Conservation (phyloP, 768 basidiomycete genomes). For the Aureoboletus auriporus region DNA sequence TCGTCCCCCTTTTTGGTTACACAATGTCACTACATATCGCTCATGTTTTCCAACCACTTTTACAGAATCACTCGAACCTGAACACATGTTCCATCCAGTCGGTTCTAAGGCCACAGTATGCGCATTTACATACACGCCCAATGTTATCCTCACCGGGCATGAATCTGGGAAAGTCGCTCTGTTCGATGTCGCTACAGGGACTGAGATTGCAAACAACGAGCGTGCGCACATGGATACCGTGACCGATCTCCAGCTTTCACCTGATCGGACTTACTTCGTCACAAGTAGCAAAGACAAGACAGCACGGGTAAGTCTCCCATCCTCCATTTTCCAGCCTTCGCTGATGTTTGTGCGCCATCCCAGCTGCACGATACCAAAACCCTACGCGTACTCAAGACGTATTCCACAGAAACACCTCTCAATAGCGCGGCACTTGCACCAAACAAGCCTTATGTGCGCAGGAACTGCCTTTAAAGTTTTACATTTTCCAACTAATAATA, state of each 20-base stretch:
- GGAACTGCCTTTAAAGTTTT: neutral
- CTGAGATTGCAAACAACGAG: conserved; percentile 80
- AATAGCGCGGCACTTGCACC: conserved; percentile 91
- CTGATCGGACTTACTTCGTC: conserved; percentile 90
- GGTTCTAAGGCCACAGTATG: conserved; percentile 98
- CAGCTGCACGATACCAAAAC: conserved; percentile 83
- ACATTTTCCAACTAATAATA: neutral
- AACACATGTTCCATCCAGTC: conserved; percentile 77
- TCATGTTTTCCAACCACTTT: neutral
- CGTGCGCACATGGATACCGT: conserved; percentile 83
- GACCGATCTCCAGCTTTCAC: conserved; percentile 89
- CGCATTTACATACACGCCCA: conserved; percentile 76
- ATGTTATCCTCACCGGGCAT: conserved; percentile 88
- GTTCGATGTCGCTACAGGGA: conserved; percentile 84
- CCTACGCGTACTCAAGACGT: conserved; percentile 90
- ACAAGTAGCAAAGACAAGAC: conserved; percentile 97
- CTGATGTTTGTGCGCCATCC: conserved; percentile 28
- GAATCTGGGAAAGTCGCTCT: conserved; percentile 93
- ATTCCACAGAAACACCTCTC: conserved; percentile 86
- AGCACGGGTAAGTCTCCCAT: conserved; percentile 61
- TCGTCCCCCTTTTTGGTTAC: conserved; percentile 35
- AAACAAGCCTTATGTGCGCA: conserved; percentile 72
- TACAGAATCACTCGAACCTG: conserved; percentile 72
- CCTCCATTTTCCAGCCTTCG: neutral
- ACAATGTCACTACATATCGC: neutral